phyloP scores from a whole-genome alignment of 257 asterid species.

The Scutellaria minor region DNA sequence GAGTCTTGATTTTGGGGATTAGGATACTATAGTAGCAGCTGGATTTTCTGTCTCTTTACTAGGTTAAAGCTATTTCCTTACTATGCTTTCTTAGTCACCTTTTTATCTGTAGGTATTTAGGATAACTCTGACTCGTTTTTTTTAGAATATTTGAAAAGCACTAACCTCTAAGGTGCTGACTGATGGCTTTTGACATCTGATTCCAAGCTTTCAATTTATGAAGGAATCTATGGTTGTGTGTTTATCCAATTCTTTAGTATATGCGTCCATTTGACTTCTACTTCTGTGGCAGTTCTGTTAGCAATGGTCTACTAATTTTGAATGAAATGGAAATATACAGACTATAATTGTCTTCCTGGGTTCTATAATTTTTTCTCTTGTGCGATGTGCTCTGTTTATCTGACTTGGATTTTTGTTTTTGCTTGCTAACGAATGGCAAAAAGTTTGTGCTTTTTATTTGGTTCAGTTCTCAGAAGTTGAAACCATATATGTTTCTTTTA shows the following conservation, averaged over 20 bases:
- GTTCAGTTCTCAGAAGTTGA: background rate
- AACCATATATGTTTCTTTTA: background rate
- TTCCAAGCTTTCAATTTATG: background rate
- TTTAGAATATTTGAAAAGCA: constrained; percentile 1
- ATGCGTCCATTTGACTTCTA: background rate
- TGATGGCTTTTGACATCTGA: background rate
- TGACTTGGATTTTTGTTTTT: background rate
- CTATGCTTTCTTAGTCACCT: background rate
- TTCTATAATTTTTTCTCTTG: background rate
- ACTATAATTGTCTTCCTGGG: background rate
- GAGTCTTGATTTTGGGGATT: background rate
- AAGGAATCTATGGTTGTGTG: background rate
- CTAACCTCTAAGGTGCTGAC: background rate
- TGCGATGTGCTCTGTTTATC: background rate
- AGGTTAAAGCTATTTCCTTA: constrained; percentile 1
- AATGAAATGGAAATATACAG: background rate
- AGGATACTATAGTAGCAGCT: background rate
- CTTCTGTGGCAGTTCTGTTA: background rate
- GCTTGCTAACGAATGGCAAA: background rate
- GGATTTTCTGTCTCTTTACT: background rate
- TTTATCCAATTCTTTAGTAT: constrained; percentile 11
- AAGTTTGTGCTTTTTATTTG: background rate
- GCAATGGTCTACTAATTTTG: background rate
- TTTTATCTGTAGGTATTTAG: background rate
- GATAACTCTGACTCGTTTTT: background rate